A percentile compares a stretch with the other conserved stretches of the same genome.
Evolutionary conservation across 371 early-diverging fungal species (phyloP).

Genomic region (Phascolomyces articulosus): DNA sequence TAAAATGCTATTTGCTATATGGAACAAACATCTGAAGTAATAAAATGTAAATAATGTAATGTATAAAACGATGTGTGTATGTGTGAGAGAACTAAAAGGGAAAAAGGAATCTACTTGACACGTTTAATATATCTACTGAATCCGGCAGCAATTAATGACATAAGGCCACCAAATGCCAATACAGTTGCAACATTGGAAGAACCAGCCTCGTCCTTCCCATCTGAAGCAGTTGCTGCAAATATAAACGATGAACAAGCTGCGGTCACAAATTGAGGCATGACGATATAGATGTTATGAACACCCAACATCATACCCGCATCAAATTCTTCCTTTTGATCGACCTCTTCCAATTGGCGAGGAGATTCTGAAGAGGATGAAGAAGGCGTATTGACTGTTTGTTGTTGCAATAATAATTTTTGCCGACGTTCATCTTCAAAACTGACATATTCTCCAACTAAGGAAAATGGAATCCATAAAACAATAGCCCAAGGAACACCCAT

Average conservation of each 20-base stretch:
- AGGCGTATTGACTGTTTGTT: neutral
- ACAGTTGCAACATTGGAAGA: slow-evolving; percentile 51
- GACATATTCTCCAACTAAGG: slow-evolving; percentile 67
- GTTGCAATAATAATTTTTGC: neutral
- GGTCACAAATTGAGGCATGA: slow-evolving; percentile 65
- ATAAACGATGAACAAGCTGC: slow-evolving; percentile 42
- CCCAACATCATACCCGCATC: slow-evolving; percentile 65
- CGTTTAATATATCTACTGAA: slow-evolving; percentile 46
- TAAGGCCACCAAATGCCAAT: slow-evolving; percentile 62
- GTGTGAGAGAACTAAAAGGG: too few species aligned
- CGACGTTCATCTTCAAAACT: slow-evolving; percentile 21
- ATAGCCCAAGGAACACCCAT: slow-evolving; percentile 71
- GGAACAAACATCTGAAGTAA: too few species aligned
- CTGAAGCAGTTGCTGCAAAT: slow-evolving; percentile 31
- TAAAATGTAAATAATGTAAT: too few species aligned
- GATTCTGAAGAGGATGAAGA: neutral
- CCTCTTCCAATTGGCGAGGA: slow-evolving; percentile 3
- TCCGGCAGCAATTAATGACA: slow-evolving; percentile 60
- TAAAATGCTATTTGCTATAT: too few species aligned
- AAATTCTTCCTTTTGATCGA: slow-evolving; percentile 3
- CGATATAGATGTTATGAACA: slow-evolving; percentile 75
- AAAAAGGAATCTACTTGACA: slow-evolving; percentile 19
- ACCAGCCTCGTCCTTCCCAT: slow-evolving; percentile 1
- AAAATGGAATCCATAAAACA: slow-evolving; percentile 72
- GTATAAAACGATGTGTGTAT: too few species aligned